phyloP scores from a whole-genome alignment of 495 filamentous ascomycete species.

The Lophium mytilinum region DNA sequence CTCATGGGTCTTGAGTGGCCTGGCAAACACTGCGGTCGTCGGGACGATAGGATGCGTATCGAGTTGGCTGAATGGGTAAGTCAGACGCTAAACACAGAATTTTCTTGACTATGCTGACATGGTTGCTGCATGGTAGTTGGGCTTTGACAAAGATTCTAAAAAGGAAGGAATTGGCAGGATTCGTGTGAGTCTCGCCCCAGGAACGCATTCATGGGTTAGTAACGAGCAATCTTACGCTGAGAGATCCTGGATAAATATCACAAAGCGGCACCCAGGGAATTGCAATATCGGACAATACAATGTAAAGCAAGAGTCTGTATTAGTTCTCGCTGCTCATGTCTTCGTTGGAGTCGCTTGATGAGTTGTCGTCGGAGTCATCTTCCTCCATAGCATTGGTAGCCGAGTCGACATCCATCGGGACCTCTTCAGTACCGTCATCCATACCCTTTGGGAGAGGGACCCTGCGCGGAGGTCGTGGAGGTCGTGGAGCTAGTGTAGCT shows the following conservation, averaged over 20 bases:
- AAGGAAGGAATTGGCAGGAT: neutral
- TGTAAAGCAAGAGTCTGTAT: neutral
- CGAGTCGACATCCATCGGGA: too few relatives aligned
- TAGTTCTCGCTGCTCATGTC: neutral
- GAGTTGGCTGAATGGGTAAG: constrained; percentile 2
- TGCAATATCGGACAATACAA: neutral
- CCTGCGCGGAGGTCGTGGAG: too few relatives aligned
- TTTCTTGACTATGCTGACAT: too few relatives aligned
- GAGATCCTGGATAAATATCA: neutral
- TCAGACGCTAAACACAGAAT: too few relatives aligned
- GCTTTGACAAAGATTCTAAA: neutral
- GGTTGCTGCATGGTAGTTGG: neutral
- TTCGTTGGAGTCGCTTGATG: neutral
- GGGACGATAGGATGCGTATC: neutral
- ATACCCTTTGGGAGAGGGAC: too few relatives aligned
- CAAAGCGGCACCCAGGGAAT: neutral
- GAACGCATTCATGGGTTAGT: neutral
- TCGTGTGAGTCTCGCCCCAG: neutral
- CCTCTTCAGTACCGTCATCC: too few relatives aligned
- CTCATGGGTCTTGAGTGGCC: neutral
- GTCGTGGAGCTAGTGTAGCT: too few relatives aligned
- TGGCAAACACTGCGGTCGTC: constrained; percentile 4
- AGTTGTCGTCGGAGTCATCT: neutral
- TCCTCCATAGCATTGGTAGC: neutral
- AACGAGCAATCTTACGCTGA: neutral